phyloP scores from a whole-genome alignment of 179 eudicot genomes.

The Corrigiola litoralis region DNA sequence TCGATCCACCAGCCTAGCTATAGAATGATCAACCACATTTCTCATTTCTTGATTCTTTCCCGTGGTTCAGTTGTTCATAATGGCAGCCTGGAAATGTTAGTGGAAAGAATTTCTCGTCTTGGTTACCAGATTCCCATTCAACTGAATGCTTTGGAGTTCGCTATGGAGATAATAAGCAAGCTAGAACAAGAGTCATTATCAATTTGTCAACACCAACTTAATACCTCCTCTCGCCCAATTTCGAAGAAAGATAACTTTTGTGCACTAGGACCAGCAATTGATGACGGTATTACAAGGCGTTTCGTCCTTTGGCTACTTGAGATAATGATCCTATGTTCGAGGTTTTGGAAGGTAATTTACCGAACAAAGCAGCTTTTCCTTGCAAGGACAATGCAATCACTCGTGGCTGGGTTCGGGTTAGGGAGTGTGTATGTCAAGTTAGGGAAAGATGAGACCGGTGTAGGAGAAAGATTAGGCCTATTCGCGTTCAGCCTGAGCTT shows the following conservation, averaged over 20 bases:
- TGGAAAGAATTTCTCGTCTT: slow-evolving; percentile 43
- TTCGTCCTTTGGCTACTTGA: slow-evolving; percentile 27
- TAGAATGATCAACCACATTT: slow-evolving; percentile 56
- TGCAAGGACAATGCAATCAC: slow-evolving; percentile 93
- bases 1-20: slow-evolving; percentile 92
- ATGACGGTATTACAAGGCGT: neutral
- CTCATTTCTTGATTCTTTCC: slow-evolving; percentile 65
- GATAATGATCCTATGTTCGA: slow-evolving; percentile 49
- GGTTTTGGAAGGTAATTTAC: slow-evolving; percentile 83
- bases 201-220: slow-evolving; percentile 8
- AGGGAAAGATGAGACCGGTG: slow-evolving; percentile 53
- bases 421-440: slow-evolving; percentile 73
- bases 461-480: slow-evolving; percentile 74
- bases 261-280: slow-evolving; percentile 6
- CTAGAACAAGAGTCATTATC: slow-evolving; percentile 34
- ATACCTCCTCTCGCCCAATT: neutral
- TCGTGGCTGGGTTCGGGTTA: slow-evolving; percentile 79
- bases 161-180: slow-evolving; percentile 63
- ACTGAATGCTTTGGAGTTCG: slow-evolving; percentile 66
- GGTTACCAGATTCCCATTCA: slow-evolving; percentile 64
- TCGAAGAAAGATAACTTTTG: slow-evolving; percentile 10
- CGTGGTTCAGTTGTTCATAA: slow-evolving; percentile 59
- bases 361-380: slow-evolving; percentile 81
- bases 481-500: slow-evolving; percentile 91
- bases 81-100: slow-evolving; percentile 60